Base-by-base conservation (phyloP, 2,329 filamentous ascomycete species). In the Aureobasidium sp. region DNA sequence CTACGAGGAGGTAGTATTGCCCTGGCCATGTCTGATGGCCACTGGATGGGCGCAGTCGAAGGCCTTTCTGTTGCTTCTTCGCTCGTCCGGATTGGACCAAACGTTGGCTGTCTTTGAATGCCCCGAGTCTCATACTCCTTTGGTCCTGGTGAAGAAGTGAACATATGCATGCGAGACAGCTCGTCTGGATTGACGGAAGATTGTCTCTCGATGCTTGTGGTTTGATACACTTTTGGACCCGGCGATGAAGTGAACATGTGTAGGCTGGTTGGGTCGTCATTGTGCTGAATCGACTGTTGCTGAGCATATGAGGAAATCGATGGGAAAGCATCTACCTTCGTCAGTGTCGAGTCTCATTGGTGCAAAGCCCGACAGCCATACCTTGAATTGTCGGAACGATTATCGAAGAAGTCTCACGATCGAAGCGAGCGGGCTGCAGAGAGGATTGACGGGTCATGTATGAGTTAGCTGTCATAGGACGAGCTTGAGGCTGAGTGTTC, bases 11-110 rank as follows among this genome's bases (percentile, higher is more conserved):
- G 58, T 12, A 52, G 14, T 14, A 42, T 31, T 6, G 59, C 44
- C 27, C 53, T 33, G 11, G 45, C 42, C 44, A 40, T 50, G 14
- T 60, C 57, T 31, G 57, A 60, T 22, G 44, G 57, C 57, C 57
- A 60, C 33, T 60, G n/a, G 6, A 40, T 60, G 1, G 44, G 44
- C 11, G 57, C 57, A 12, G 57, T 60, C n/a, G 57, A 49, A 9
- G 57, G 57, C 31, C 57, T 33, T n/a, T 35, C 19, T 12, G 27
- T 11, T 9, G 57, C 19, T 11, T 50, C 45, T 9, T 19, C 45
- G n/a, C 45, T 50, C 17, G 35, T 60, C 11, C 57, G 57, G 3
- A 60, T 49, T 4, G 45, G 57, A 42, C 45, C 57, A 42, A 60
- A 60, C 2, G 57, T 49, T 15, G 57, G 57, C 45, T 60, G 45